Base-by-base conservation (phyloP, 2,329 filamentous ascomycete species). In the Pseudocercospora vitis region DNA sequence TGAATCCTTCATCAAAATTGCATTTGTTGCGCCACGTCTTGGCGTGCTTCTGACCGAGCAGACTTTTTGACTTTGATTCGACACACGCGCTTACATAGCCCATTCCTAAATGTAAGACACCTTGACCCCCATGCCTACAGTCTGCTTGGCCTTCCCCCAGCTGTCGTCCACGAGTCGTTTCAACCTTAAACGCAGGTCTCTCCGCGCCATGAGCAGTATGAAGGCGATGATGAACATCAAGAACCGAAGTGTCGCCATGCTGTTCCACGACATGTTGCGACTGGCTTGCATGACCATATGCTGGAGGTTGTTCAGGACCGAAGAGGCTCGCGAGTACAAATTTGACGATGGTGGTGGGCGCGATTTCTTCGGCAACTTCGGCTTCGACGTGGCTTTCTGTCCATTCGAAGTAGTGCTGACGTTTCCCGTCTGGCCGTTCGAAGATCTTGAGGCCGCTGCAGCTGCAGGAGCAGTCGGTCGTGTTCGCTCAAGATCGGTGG, bases 51-150 rank as follows among this genome's bases (percentile, higher is more conserved):
- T n/a, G n/a, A n/a, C n/a, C n/a, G n/a, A n/a, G n/a, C n/a, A n/a
- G n/a, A n/a, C n/a, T n/a, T n/a, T n/a, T n/a, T n/a, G n/a, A n/a
- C n/a, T n/a, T n/a, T n/a, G n/a, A n/a, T n/a, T n/a, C n/a, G n/a
- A n/a, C n/a, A n/a, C n/a, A n/a, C n/a, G n/a, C n/a, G n/a, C n/a
- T n/a, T n/a, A 19, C 4, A 28, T 4, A 7, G 23, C 16, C 26
- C 14, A 49, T 29, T 6, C 12, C 19, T 60, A 97, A 56, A 99
- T 95, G 74, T 97, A 97, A 70, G 88, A 95, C 66, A 97, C 91
- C 76, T 96, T 97, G 59, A 95, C 88, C 2, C 92, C 94, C 92
- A 97, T 97, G 1, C 91, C 91, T 3, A 92, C 86, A 0, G 94
- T 97, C 40, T 84, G 81, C 69, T 82, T 84, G 33, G 96, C 76